These are phyloP conservation scores for Gastrodia elata DNA, from an alignment of 106 monocot genomes.

Conservation along the genomic window DNA sequence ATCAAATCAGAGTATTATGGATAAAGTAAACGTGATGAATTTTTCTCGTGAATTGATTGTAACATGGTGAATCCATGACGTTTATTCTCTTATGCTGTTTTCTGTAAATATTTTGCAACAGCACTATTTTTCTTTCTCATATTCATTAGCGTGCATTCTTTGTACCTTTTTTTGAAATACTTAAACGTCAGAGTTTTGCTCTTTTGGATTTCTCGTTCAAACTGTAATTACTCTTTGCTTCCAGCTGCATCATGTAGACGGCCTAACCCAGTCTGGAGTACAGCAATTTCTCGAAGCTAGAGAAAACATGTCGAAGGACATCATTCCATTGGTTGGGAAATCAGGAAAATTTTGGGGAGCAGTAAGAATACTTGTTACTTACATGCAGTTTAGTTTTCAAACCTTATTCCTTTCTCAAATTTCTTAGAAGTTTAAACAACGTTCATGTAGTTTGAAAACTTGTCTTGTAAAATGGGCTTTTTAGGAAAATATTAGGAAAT, in stretches of 20 bases:
- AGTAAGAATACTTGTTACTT: constrained; percentile 28
- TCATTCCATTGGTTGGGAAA: constrained; percentile 49
- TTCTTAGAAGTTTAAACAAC: background rate
- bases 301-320: constrained; percentile 35
- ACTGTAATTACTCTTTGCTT: constrained; percentile 2
- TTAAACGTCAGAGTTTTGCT: background rate
- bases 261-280: constrained; percentile 47
- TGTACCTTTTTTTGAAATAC: background rate
- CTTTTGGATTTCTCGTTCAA: background rate
- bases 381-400: background rate
- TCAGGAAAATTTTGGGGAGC: constrained; percentile 67
- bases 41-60: background rate
- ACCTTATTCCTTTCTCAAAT: background rate
- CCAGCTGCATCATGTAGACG: constrained; percentile 92
- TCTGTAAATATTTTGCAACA: background rate
- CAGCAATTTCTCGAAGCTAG: constrained; percentile 36
- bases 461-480: background rate
- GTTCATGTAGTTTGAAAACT: background rate
- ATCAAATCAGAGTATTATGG: no score
- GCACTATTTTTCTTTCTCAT: background rate
- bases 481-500: background rate
- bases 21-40: background rate
- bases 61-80: background rate
- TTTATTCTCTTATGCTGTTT: background rate
- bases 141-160: background rate